A percentile compares a stretch with the other conserved stretches of the same genome.
These are phyloP conservation scores for Paramecium octaurelia DNA, from an alignment of 73 alveolate genomes.

Conservation along the genomic window DNA sequence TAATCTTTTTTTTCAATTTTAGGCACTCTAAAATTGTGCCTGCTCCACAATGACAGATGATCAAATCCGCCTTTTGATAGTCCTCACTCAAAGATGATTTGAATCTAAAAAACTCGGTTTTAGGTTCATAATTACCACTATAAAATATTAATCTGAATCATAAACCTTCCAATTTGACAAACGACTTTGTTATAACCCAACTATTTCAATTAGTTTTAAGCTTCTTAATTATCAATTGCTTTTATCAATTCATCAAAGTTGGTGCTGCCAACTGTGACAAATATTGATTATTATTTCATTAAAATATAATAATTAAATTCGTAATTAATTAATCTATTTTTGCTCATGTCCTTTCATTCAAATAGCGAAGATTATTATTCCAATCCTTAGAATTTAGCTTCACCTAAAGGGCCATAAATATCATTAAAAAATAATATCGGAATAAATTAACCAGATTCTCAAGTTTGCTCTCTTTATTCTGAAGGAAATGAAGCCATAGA, in stretches of 20 bases:
- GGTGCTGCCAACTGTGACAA: constrained; percentile 43
- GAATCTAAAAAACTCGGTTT: neutral
- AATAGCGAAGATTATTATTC: neutral
- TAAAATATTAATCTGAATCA: neutral
- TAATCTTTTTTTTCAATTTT: neutral
- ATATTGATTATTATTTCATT: neutral
- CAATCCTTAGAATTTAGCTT: neutral
- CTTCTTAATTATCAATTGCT: neutral
- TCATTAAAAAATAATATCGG: neutral
- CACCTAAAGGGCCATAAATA: neutral
- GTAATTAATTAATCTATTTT: neutral
- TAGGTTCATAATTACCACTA: constrained; percentile 38
- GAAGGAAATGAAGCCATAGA: neutral
- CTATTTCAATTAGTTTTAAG: neutral
- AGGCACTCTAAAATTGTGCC: neutral
- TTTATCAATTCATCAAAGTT: neutral
- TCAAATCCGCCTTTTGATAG: neutral
- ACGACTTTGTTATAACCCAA: neutral
- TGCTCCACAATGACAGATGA: constrained; percentile 41
- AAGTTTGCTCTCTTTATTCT: neutral
- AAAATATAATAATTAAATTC: neutral
- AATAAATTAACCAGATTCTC: neutral
- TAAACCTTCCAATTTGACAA: neutral
- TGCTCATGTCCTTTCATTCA: neutral
- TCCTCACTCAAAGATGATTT: constrained; percentile 6